Evolutionary conservation across 352 stramenopile species (phyloP).

Genomic region (Achlya hypogyna): DNA sequence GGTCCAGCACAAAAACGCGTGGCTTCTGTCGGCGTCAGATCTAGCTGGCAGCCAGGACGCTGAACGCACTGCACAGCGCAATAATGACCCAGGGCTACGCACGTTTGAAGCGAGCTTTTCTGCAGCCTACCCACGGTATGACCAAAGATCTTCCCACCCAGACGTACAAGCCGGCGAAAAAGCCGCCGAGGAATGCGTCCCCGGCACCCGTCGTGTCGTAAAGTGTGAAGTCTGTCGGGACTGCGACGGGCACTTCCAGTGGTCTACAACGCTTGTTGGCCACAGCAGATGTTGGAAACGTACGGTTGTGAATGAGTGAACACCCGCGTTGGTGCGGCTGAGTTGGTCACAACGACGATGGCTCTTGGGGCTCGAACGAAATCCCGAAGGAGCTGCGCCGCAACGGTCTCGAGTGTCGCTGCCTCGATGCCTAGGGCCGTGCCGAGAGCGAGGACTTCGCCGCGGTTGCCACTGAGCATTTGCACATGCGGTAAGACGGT

Average conservation of each 20-base stretch:
- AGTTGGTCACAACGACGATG: not conserved
- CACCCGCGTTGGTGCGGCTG: not conserved
- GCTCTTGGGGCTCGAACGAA: not conserved
- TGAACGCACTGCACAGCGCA: not conserved
- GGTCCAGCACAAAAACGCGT: not conserved
- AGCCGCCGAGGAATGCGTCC: constrained; percentile 15
- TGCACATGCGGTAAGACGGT: not conserved
- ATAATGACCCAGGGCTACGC: not conserved
- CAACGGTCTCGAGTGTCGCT: not conserved
- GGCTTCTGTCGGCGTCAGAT: not conserved
- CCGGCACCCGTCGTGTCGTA: constrained; percentile 15
- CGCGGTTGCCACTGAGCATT: not conserved
- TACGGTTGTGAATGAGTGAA: not conserved
- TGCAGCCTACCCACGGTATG: not conserved
- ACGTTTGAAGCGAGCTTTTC: not conserved
- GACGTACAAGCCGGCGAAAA: constrained; percentile 13
- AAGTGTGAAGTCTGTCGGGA: not conserved
- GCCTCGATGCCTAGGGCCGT: not conserved
- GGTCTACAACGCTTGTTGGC: not conserved
- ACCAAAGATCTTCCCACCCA: not conserved
- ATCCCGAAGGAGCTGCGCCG: not conserved
- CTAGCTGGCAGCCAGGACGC: not conserved
- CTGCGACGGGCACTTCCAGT: not conserved
- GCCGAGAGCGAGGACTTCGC: not conserved
- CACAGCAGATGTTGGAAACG: not conserved